Conservation (phyloP, 108 stramenopile genomes). For the Nannochloropsis oceanica region DNA sequence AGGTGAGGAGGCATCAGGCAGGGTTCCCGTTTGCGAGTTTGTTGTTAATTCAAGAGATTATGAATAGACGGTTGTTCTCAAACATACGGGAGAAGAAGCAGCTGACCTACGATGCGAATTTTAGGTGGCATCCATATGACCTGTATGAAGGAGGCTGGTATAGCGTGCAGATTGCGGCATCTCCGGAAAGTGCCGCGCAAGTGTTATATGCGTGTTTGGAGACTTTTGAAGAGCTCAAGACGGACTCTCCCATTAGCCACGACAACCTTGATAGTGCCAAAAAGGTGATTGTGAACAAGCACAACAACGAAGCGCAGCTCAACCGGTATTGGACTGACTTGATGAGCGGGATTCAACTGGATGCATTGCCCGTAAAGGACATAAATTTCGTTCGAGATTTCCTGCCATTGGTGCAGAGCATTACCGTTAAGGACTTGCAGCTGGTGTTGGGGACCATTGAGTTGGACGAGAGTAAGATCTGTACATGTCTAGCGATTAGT, state of each 20-base stretch:
- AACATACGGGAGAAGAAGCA: conserved; percentile 84
- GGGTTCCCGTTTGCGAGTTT: background rate
- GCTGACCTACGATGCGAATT: conserved; percentile 92
- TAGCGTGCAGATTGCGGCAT: conserved; percentile 82
- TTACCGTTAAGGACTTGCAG: conserved; percentile 70
- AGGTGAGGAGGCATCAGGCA: background rate
- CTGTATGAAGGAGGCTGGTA: conserved; percentile 84
- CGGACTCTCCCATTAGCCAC: background rate
- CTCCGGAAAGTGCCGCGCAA: conserved; percentile 78
- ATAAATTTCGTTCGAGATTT: conserved; percentile 74
- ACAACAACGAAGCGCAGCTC: conserved; percentile 69
- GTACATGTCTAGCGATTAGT: conserved; percentile 35
- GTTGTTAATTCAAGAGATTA: conserved; percentile 51
- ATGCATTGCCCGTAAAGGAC: conserved; percentile 72
- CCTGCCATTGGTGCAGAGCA: conserved; percentile 63
- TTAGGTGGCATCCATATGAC: conserved; percentile 72
- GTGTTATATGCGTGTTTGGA: conserved; percentile 66
- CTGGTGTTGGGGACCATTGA: conserved; percentile 57
- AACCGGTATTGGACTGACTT: conserved; percentile 74
- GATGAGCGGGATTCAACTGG: conserved; percentile 83
- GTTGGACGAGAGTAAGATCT: conserved; percentile 51
- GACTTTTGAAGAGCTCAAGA: background rate
- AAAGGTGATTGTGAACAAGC: conserved; percentile 71
- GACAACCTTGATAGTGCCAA: conserved; percentile 91
- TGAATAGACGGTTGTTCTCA: conserved; percentile 77